Conservation (phyloP, 495 filamentous ascomycete genomes). For the Sordaria brevicollis region DNA sequence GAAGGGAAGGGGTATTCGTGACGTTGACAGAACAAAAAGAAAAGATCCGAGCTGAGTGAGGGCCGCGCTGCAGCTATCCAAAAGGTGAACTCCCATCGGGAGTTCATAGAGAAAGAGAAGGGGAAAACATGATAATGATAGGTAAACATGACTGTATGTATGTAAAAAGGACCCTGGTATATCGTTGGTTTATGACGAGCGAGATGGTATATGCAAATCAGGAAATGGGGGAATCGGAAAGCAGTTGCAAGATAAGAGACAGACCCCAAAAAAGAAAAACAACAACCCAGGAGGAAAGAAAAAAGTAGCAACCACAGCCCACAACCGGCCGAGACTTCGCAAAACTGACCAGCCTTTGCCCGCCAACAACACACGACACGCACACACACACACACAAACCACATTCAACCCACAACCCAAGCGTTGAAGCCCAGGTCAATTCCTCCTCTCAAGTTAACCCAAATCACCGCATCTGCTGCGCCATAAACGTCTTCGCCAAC, state of each 20-base stretch:
- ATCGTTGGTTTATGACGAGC: not conserved
- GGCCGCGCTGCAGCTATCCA: constrained; percentile 6
- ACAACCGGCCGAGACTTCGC: not conserved
- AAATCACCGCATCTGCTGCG: constrained; percentile 41
- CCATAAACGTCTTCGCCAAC: constrained; percentile 74
- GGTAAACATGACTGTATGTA: not conserved
- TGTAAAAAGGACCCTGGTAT: not conserved
- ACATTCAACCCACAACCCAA: not conserved
- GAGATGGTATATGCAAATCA: not conserved
- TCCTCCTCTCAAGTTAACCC: not conserved
- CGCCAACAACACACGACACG: not conserved
- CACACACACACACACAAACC: not conserved
- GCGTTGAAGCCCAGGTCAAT: not conserved
- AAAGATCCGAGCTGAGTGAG: not conserved
- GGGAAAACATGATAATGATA: not conserved
- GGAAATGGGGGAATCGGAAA: not conserved
- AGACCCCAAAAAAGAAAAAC: not conserved
- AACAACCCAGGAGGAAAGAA: not conserved
- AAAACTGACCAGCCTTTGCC: not conserved
- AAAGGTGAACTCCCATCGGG: not conserved
- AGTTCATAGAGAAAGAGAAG: not conserved
- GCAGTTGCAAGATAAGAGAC: not conserved
- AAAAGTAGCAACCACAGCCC: not conserved
- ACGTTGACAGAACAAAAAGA: not conserved
- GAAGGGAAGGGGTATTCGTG: not conserved